Evolutionary conservation across 2,329 filamentous ascomycete genomes (phyloP).

Genomic region (Arthrobotrys pseudoclavata): DNA sequence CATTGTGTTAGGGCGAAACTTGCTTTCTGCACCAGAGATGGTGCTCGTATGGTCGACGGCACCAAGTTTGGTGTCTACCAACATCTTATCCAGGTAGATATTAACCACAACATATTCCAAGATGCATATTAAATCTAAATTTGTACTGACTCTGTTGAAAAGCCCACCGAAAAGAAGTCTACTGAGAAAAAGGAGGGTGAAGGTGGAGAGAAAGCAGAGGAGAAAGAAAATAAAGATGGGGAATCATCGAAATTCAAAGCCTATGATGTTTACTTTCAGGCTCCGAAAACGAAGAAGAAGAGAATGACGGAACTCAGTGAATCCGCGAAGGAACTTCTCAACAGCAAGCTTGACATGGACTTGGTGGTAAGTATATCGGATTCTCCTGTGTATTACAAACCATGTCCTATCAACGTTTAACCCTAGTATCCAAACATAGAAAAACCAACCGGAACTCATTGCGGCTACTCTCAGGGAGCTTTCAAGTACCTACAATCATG

Average conservation of each 20-base stretch:
- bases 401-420: background rate
- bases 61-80: constrained; percentile 31
- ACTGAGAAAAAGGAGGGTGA: background rate
- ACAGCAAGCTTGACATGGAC: constrained; percentile 30
- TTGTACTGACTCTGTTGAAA: background rate
- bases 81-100: background rate
- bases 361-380: constrained; percentile 10
- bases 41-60: constrained; percentile 26
- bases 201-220: background rate
- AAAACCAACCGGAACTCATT: constrained; percentile 24
- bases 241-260: background rate
- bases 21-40: constrained; percentile 30
- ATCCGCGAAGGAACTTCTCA: background rate
- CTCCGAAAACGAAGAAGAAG: constrained; percentile 16
- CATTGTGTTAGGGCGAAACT: constrained; percentile 2
- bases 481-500: constrained; percentile 22
- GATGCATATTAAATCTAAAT: background rate
- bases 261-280: constrained; percentile 29
- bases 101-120: background rate
- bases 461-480: constrained; percentile 14
- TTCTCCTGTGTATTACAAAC: too few species aligned
- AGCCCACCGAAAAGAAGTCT: background rate
- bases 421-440: background rate
- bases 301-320: constrained; percentile 16
- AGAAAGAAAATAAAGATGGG: background rate